These are phyloP conservation scores for Komagataella kurtzmanii DNA, from an alignment of 805 yeast species.

Conservation along the genomic window DNA sequence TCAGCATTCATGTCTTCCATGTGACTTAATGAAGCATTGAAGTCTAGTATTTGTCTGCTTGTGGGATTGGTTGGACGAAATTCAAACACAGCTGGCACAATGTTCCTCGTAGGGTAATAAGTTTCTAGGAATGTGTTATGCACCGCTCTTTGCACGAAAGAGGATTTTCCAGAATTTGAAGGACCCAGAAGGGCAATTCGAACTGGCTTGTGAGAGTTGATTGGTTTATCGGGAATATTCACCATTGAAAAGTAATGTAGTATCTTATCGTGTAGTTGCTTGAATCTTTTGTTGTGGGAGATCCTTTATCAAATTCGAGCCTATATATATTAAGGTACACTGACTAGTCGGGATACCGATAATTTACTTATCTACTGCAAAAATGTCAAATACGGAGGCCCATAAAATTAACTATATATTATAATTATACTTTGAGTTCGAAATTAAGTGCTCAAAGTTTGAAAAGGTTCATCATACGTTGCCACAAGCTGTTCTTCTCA, in stretches of 20 bases:
- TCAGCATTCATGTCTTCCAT: conserved; percentile 13
- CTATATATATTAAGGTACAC: neutral
- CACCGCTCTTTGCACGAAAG: conserved; percentile 35
- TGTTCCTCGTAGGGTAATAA: conserved; percentile 61
- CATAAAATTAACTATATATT: neutral
- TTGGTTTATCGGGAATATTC: neutral
- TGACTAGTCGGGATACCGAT: neutral
- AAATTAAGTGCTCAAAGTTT: neutral
- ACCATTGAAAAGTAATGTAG: neutral
- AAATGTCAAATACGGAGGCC: neutral
- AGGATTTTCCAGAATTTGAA: conserved; percentile 44
- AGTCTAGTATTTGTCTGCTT: conserved; percentile 32
- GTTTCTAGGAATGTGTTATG: conserved; percentile 45
- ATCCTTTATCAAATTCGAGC: neutral
- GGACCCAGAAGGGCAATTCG: conserved; percentile 52
- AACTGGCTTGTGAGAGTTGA: conserved; percentile 22
- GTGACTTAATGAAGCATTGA: conserved; percentile 23
- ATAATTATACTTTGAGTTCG: neutral
- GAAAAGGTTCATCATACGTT: neutral
- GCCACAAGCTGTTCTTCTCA: neutral
- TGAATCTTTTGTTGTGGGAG: neutral
- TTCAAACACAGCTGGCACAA: conserved; percentile 40
- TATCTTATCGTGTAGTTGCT: neutral
- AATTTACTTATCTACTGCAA: too few species aligned
- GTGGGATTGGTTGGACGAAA: conserved; percentile 27